Evolutionary conservation across 1,139 yeast species (phyloP).

Genomic region (Pichiaceae sp.): DNA sequence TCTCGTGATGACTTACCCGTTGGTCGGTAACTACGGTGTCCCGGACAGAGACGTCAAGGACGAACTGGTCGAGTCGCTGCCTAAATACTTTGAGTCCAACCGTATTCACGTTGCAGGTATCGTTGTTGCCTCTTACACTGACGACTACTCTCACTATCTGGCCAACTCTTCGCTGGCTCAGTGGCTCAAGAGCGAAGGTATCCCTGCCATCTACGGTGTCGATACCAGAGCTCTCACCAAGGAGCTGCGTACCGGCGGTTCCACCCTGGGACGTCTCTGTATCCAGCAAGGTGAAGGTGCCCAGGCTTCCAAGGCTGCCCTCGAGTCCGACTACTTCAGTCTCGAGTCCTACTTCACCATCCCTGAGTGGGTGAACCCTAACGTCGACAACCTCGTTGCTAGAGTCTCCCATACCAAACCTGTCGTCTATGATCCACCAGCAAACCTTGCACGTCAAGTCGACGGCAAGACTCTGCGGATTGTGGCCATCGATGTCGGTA

Average conservation of each 20-base stretch:
- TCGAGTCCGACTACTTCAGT: constrained; percentile 16
- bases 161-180: constrained; percentile 88
- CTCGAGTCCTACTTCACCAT: constrained; percentile 44
- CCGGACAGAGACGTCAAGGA: constrained; percentile 80
- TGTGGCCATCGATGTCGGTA: constrained; percentile 92
- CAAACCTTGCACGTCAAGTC: constrained; percentile 43
- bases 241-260: constrained; percentile 85
- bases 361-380: constrained; percentile 93
- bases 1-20: constrained; percentile 90
- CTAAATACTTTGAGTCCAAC: constrained; percentile 87
- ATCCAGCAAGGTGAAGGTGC: constrained; percentile 37
- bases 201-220: constrained; percentile 96
- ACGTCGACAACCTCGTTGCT: constrained; percentile 83
- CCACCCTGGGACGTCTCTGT: constrained; percentile 77
- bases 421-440: constrained; percentile 60
- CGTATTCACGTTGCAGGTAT: constrained; percentile 94
- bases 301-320: constrained; percentile 22
- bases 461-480: constrained; percentile 76
- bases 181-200: constrained; percentile 86
- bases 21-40: constrained; percentile 98
- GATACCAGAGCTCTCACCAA: constrained; percentile 95
- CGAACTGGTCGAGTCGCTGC: constrained; percentile 66
- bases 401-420: constrained; percentile 79
- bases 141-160: constrained; percentile 86
- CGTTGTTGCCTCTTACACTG: constrained; percentile 95